phyloP scores from a whole-genome alignment of 176 grass and related monocot species.

The Leersia perrieri region DNA sequence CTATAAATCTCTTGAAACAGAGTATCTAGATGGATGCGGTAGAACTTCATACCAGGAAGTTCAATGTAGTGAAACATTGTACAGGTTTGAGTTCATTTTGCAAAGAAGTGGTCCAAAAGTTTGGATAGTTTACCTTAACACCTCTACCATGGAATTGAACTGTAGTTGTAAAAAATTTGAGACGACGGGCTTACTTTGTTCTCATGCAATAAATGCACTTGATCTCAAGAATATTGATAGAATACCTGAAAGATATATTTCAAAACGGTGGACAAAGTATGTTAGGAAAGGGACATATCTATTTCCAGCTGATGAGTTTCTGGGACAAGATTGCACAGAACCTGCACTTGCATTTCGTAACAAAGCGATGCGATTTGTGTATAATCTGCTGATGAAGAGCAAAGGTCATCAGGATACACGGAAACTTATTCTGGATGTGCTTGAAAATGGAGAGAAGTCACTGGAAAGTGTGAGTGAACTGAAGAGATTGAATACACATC shows the following conservation, averaged over 20 bases:
- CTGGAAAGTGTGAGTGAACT: constrained; percentile 66
- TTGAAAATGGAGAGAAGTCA: constrained; percentile 67
- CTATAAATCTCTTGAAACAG: constrained; percentile 59
- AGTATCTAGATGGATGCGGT: constrained; percentile 63
- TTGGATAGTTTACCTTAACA: constrained; percentile 65
- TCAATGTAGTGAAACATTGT: constrained; percentile 51
- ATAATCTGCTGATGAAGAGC: constrained; percentile 68
- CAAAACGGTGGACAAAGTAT: constrained; percentile 76
- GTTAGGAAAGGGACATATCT: constrained; percentile 52
- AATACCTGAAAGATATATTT: constrained; percentile 73
- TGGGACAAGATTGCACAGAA: constrained; percentile 38
- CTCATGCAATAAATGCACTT: constrained; percentile 73
- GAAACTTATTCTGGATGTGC: constrained; percentile 58
- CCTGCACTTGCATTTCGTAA: constrained; percentile 51
- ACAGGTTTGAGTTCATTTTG: constrained; percentile 72
- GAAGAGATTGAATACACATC: constrained; percentile 59
- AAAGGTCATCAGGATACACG: constrained; percentile 53
- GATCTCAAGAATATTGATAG: constrained; percentile 63
- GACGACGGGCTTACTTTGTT: constrained; percentile 72
- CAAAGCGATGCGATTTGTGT: constrained; percentile 65
- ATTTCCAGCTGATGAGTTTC: constrained; percentile 42
- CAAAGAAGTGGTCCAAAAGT: constrained; percentile 58
- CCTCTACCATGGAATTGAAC: constrained; percentile 55
- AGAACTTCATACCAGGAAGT: constrained; percentile 62
- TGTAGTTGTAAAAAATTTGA: constrained; percentile 86